Base-by-base conservation (phyloP, 768 basidiomycete genomes). In the Leucocoprinus leucothites region DNA sequence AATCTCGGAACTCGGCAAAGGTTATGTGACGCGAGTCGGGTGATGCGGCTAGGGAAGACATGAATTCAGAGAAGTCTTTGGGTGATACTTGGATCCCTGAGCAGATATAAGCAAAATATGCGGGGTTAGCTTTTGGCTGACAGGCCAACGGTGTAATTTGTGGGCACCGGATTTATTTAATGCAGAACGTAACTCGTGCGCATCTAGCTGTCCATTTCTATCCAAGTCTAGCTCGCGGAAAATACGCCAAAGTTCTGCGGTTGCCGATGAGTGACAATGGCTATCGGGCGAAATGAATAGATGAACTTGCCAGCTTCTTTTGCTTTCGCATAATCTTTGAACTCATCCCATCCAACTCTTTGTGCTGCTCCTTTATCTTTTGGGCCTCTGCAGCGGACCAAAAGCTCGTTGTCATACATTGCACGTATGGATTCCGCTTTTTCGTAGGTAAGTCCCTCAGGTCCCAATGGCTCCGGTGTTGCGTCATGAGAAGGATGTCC, bases 191-290 rank as follows among this genome's bases (percentile, higher is more conserved):
- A 77, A 68, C 57, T 78, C 76, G 25, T 67, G 61, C 24, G 80
- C 74, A 63, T 94, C 92, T 26, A 97, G 68, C 53, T 81, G 82
- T 7, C 92, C 94, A 69, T 97, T 91, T 24, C 89, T 82, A 64
- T 97, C 93, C 58, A 93, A 74, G 72, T 96, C 95, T 47, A 97
- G 80, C 63, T 94, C 89, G 60, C 91, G 91, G 70, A 97, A 97
- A 53, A 94, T 85, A 48, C 82, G 76, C 95, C 95, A 97, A 19
- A 97, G 76, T 69, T 96, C 94, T 92, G 55, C 43, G 52, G 56
- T 51, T 43, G 13, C 46, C 60, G 57, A 68, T 36, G 35, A 58
- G 44, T 19, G 25, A 57, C 48, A 34, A 36, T 22, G 21, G n/a
- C 40, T 48, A 58, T 42, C 58, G 49, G 57, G 58, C 13, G 49